Evolutionary conservation across 2,329 filamentous ascomycete genomes (phyloP).

Genomic region (Nemania serpens): DNA sequence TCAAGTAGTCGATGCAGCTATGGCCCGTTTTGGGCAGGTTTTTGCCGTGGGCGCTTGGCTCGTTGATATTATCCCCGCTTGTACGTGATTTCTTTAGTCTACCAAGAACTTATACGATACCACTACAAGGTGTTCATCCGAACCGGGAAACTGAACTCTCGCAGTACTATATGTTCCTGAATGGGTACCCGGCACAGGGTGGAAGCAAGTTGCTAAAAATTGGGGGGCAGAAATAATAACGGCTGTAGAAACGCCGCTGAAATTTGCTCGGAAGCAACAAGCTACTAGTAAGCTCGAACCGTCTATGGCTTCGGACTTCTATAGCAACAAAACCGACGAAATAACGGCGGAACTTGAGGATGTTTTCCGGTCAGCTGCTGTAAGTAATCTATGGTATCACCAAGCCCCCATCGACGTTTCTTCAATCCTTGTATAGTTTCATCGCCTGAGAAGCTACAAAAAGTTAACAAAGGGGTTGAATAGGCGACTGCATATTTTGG

Average conservation of each 20-base stretch:
- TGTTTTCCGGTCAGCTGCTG: constrained; percentile 28
- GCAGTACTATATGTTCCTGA: constrained; percentile 34
- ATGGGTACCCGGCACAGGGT: constrained; percentile 38
- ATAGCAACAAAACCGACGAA: constrained; percentile 11
- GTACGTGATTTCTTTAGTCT: constrained; percentile 20
- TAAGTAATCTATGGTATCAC: constrained; percentile 1
- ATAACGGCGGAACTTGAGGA: constrained; percentile 20
- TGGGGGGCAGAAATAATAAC: constrained; percentile 23
- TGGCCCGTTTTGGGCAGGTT: constrained; percentile 30
- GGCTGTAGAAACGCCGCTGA: constrained; percentile 27
- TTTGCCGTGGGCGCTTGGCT: constrained; percentile 31
- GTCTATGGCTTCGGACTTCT: constrained; percentile 27
- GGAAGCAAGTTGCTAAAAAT: constrained; percentile 30
- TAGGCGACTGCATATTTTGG: constrained; percentile 29
- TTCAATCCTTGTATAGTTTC: no score
- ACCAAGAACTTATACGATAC: neutral
- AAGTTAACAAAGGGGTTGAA: neutral
- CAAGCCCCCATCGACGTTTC: neutral
- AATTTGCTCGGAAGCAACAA: constrained; percentile 33
- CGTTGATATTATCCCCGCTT: constrained; percentile 37
- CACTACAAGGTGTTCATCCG: neutral
- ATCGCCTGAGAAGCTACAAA: neutral
- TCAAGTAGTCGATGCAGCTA: constrained; percentile 24
- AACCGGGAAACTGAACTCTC: neutral
- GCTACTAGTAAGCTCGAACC: constrained; percentile 15